A percentile compares a stretch with the other conserved stretches of the same genome.
phyloP scores from a whole-genome alignment of 331 rosid genomes.

The Quercus tomentella region DNA sequence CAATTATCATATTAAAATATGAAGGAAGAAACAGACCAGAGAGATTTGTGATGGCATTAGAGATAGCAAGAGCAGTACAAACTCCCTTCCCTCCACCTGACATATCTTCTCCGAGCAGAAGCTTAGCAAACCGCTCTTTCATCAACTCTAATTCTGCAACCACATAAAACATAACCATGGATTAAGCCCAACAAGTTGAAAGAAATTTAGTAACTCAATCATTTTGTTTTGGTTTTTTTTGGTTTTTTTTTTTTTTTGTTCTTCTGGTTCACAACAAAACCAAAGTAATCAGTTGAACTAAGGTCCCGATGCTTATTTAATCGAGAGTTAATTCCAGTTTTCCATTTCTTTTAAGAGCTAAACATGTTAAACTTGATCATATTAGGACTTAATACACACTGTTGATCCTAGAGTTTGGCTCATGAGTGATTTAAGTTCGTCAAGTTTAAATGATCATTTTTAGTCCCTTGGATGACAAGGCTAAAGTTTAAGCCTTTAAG shows the following conservation, averaged over 20 bases:
- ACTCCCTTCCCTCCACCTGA: slow-evolving; percentile 64
- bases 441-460: no score
- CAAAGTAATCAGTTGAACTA: no score
- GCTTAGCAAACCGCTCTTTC: slow-evolving; percentile 63
- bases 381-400: no score
- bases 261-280: background rate
- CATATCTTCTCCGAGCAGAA: slow-evolving; percentile 63
- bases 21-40: slow-evolving; percentile 30
- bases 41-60: slow-evolving; percentile 62
- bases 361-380: background rate
- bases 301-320: no score
- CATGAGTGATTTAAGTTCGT: no score
- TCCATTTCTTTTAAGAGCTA: background rate
- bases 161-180: background rate
- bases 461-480: no score
- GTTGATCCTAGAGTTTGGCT: no score
- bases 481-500: no score
- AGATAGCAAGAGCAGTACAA: slow-evolving; percentile 50
- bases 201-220: background rate
- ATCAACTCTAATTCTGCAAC: slow-evolving; percentile 42
- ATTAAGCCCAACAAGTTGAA: no score
- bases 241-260: background rate
- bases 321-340: no score
- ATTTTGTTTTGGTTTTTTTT: no score
- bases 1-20: background rate